These are phyloP conservation scores for Litchi chinensis DNA, from an alignment of 345 rosid genomes.

Conservation along the genomic window DNA sequence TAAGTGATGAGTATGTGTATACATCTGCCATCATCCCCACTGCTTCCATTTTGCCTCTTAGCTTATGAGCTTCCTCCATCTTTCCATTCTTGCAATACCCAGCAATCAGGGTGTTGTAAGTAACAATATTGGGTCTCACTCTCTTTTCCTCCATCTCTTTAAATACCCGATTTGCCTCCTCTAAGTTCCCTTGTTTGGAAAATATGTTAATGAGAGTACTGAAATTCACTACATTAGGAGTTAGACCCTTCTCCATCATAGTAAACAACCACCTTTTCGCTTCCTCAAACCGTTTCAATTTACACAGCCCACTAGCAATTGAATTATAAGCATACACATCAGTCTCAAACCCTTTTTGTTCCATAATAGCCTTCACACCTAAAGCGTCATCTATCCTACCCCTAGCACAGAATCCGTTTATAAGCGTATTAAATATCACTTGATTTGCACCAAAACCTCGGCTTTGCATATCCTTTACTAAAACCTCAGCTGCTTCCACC, in stretches of 20 bases:
- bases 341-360: constrained; percentile 64
- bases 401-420: constrained; percentile 67
- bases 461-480: constrained; percentile 76
- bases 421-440: constrained; percentile 67
- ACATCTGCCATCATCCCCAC: constrained; percentile 52
- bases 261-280: constrained; percentile 64
- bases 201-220: constrained; percentile 72
- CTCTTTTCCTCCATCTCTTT: constrained; percentile 61
- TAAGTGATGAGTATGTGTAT: constrained; percentile 74
- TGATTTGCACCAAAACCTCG: constrained; percentile 48
- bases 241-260: constrained; percentile 56
- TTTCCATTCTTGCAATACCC: constrained; percentile 70
- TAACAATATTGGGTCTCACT: constrained; percentile 48
- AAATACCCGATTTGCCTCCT: constrained; percentile 70
- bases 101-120: constrained; percentile 71
- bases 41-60: constrained; percentile 59
- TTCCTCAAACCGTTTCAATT: constrained; percentile 57
- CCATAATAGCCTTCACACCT: constrained; percentile 51
- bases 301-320: constrained; percentile 63
- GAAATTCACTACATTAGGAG: constrained; percentile 56
- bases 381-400: constrained; percentile 79
- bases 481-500: constrained; percentile 72
- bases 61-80: constrained; percentile 60
- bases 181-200: constrained; percentile 81
- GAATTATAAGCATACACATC: constrained; percentile 65